Conservation (phyloP, 2,329 filamentous ascomycete genomes). For the Fusarium globosum region DNA sequence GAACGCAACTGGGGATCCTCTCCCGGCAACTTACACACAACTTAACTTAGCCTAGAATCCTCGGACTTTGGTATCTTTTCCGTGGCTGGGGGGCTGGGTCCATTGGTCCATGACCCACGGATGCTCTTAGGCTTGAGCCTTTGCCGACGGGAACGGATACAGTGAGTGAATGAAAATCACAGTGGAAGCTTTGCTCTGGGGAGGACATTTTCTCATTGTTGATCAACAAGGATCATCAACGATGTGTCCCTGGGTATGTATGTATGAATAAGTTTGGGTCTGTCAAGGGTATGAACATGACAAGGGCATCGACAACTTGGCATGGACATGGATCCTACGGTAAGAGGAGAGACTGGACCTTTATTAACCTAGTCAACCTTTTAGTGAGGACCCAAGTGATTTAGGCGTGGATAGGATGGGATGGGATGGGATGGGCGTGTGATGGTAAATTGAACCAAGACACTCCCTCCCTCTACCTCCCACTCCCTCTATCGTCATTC, state of each 20-base stretch:
- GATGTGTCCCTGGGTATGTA: not conserved
- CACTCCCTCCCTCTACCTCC: slow-evolving; percentile 34
- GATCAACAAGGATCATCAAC: not conserved
- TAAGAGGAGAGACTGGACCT: not conserved
- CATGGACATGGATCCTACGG: slow-evolving; percentile 11
- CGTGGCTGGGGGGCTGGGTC: slow-evolving; percentile 19
- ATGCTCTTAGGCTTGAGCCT: not conserved
- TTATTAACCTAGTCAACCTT: not conserved
- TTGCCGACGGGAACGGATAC: slow-evolving; percentile 17
- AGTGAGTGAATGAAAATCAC: not conserved
- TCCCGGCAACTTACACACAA: slow-evolving; percentile 34
- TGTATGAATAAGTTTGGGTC: not conserved
- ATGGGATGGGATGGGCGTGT: slow-evolving; percentile 20
- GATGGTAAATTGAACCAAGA: slow-evolving; percentile 4
- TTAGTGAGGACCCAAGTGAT: not conserved
- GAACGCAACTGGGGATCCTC: slow-evolving; percentile 6
- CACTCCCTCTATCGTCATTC: slow-evolving; percentile 38
- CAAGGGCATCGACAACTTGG: not conserved
- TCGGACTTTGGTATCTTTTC: slow-evolving; percentile 12
- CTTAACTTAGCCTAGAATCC: slow-evolving; percentile 5
- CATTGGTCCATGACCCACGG: slow-evolving; percentile 5
- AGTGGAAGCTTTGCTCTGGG: not conserved
- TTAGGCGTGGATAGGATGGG: not conserved
- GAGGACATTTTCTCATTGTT: slow-evolving; percentile 4
- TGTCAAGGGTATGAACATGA: slow-evolving; percentile 12